A percentile compares a stretch with the other conserved stretches of the same genome.
phyloP scores from a whole-genome alignment of 2,329 filamentous ascomycete genomes.

The Bipolaris bicolor region DNA sequence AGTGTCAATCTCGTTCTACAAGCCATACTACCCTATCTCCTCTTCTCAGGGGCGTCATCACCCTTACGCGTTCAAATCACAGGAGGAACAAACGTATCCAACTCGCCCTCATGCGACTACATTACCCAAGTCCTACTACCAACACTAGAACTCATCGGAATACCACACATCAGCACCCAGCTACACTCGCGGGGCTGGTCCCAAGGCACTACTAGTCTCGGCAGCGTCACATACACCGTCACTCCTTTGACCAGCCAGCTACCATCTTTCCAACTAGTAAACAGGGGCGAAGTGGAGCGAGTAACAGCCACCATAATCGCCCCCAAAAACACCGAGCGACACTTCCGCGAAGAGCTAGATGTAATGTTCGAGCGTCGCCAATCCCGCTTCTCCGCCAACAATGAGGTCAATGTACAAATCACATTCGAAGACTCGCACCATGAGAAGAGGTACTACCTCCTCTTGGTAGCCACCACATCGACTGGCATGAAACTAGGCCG shows the following conservation, averaged over 20 bases:
- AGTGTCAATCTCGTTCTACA: conserved; percentile 64
- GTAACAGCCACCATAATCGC: conserved; percentile 50
- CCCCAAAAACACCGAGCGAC: conserved; percentile 39
- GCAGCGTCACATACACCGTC: conserved; percentile 58
- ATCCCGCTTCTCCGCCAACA: conserved; percentile 21
- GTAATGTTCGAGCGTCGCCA: conserved; percentile 30
- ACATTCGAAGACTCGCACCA: conserved; percentile 53
- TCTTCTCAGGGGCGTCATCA: conserved; percentile 48
- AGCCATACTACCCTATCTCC: conserved; percentile 63
- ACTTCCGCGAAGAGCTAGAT: conserved; percentile 36
- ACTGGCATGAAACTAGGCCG: conserved; percentile 57
- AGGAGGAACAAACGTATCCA: conserved; percentile 65
- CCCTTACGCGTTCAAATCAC: conserved; percentile 53
- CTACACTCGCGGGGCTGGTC: conserved; percentile 62
- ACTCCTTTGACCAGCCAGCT: conserved; percentile 48
- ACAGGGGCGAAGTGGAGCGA: conserved; percentile 33
- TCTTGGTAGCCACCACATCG: conserved; percentile 60
- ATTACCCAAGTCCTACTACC: conserved; percentile 62
- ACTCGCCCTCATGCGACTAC: conserved; percentile 63
- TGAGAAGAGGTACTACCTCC: conserved; percentile 58
- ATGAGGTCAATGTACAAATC: conserved; percentile 14
- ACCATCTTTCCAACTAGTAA: conserved; percentile 45
- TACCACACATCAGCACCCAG: conserved; percentile 53
- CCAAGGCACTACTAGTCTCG: conserved; percentile 54
- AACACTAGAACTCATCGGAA: conserved; percentile 57